Base-by-base conservation (phyloP, 805 yeast genomes). In the Blastobotrys terrestris region DNA sequence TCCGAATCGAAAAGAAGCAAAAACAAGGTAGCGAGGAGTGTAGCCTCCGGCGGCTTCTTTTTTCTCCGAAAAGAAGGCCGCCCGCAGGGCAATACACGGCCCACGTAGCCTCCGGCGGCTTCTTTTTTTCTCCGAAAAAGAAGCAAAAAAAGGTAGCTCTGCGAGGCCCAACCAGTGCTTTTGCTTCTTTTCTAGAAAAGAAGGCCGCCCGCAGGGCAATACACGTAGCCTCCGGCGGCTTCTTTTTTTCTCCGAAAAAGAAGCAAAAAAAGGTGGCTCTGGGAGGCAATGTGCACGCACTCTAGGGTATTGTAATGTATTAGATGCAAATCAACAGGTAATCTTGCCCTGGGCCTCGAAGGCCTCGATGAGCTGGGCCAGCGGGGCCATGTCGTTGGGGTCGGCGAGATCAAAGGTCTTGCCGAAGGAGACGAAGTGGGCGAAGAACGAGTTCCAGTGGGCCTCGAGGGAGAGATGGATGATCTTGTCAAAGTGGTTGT, bases 371-470 rank as follows among this genome's bases (percentile, higher is more conserved):
- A 94, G 73, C 3, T 86, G 83, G 45, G 75, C 69, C 56, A 94
- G 71, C 0, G 99, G 98, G 52, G 76, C 85, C 68, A 90, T 71
- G 58, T 94, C 99, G 51, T 76, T 74, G 50, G 81, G 73, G 55
- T 90, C 98, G 39, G 94, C 75, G 58, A 94, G 77, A 50, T 80
- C 84, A 67, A 88, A 94, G 58, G 90, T 96, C 55, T 85, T 84
- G 13, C 86, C 80, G 64, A 94, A 88, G 50, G 96, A 85, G 44
- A 92, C 79, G 63, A 87, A 94, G 67, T 94, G 99, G 14, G 96
- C 94, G 70, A 95, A 94, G 61, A 91, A 87, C 2, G 98, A 91
- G 68, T 94, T 94, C 96, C 96, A 94, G 67, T 94, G 98, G 0
- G 98, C 97, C 67, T 94, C 99, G 55, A 94, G 69, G 1, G 95